Evolutionary conservation across 805 yeast species (phyloP).

Genomic region (Yamadazyma phyllophila): DNA sequence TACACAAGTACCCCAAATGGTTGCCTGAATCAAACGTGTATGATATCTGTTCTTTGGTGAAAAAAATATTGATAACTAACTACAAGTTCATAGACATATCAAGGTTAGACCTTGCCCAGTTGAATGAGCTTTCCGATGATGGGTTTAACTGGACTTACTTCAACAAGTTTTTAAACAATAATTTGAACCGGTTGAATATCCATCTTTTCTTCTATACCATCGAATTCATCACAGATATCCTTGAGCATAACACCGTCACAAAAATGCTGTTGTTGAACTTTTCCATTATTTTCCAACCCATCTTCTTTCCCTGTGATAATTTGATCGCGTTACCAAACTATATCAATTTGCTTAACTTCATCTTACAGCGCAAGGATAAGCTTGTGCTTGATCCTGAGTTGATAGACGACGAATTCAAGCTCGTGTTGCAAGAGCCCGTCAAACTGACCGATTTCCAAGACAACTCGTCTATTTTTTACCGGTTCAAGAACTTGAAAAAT

Average conservation of each 20-base stretch:
- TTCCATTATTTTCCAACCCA: constrained; percentile 33
- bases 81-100: constrained; percentile 14
- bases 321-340: constrained; percentile 15
- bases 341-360: constrained; percentile 17
- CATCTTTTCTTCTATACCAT: constrained; percentile 14
- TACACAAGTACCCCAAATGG: constrained; percentile 18
- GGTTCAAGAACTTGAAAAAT: constrained; percentile 15
- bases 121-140: constrained; percentile 1
- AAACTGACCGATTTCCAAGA: not conserved
- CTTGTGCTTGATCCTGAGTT: constrained; percentile 1
- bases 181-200: not conserved
- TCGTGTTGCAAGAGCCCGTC: not conserved
- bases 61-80: constrained; percentile 19
- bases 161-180: constrained; percentile 5
- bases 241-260: constrained; percentile 18
- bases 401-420: constrained; percentile 4
- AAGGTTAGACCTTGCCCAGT: constrained; percentile 2
- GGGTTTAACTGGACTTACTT: constrained; percentile 7
- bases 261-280: constrained; percentile 28
- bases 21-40: constrained; percentile 20
- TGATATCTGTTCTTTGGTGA: constrained; percentile 28
- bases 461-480: constrained; percentile 8
- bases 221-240: constrained; percentile 16
- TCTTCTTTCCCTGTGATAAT: constrained; percentile 20
- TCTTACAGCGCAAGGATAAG: constrained; percentile 17